These are phyloP conservation scores for Smallanthus sonchifolius DNA, from an alignment of 129 eudicot genomes.

Conservation along the genomic window DNA sequence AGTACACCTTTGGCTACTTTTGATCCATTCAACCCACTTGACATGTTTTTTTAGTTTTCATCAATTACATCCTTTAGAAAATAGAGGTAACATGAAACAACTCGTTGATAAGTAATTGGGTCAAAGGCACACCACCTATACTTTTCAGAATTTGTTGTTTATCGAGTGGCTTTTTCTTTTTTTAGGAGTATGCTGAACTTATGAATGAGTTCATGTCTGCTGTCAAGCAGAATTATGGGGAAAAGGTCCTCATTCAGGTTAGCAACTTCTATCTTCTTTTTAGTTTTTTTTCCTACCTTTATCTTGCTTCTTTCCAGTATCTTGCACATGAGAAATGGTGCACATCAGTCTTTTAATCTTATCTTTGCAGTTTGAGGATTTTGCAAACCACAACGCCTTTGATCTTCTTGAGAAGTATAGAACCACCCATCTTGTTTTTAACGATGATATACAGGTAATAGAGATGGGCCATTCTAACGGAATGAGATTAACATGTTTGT, in stretches of 20 bases:
- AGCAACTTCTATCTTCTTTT: background rate
- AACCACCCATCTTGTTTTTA: constrained; percentile 92
- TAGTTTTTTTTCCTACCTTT: background rate
- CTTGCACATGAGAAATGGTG: background rate
- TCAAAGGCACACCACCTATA: background rate
- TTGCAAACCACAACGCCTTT: constrained; percentile 96
- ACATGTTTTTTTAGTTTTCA: background rate
- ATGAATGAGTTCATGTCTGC: constrained; percentile 90
- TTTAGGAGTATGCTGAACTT: constrained; percentile 96
- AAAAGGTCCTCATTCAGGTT: constrained; percentile 93
- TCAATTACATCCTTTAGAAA: background rate
- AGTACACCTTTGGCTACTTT: background rate
- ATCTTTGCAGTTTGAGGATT: constrained; percentile 77
- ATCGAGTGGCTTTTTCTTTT: background rate
- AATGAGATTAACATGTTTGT: background rate
- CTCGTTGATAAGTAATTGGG: background rate
- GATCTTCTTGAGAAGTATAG: constrained; percentile 93
- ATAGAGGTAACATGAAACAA: background rate
- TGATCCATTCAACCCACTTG: background rate
- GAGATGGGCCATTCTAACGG: background rate
- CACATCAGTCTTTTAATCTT: constrained; percentile 7
- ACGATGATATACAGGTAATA: constrained; percentile 92
- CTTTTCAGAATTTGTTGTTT: background rate
- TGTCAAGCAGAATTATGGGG: constrained; percentile 94
- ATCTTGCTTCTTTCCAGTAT: background rate